phyloP scores from a whole-genome alignment of 2,329 filamentous ascomycete species.

The Thelonectria olida region DNA sequence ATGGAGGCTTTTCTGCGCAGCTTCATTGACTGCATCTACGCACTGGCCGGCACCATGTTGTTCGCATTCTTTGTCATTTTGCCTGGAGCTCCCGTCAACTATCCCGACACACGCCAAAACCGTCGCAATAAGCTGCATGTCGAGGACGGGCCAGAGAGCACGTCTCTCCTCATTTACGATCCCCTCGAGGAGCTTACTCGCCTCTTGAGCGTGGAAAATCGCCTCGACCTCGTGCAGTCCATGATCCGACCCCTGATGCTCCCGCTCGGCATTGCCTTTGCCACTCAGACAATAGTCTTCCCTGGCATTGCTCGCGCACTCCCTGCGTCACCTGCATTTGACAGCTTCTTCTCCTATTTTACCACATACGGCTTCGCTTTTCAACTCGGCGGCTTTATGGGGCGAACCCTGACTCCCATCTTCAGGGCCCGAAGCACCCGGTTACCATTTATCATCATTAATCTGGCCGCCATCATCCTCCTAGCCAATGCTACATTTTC shows the following conservation, averaged over 20 bases:
- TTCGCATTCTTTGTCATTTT: constrained; percentile 42
- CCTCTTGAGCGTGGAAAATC: constrained; percentile 27
- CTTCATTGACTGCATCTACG: constrained; percentile 40
- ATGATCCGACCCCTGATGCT: constrained; percentile 39
- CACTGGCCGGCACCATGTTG: constrained; percentile 39
- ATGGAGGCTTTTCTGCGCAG: constrained; percentile 40
- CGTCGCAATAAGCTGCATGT: constrained; percentile 23
- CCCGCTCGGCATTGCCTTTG: constrained; percentile 38
- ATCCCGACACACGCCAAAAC: constrained; percentile 22
- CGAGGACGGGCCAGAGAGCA: constrained; percentile 24
- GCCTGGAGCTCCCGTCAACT: constrained; percentile 37
- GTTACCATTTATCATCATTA: constrained; percentile 18
- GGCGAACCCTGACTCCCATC: constrained; percentile 34
- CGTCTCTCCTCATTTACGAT: constrained; percentile 52
- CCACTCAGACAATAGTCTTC: constrained; percentile 36
- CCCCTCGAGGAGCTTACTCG: constrained; percentile 36
- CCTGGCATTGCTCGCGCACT: constrained; percentile 43
- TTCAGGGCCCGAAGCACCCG: constrained; percentile 23
- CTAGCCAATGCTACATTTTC: constrained; percentile 36
- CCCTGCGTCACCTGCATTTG: constrained; percentile 32
- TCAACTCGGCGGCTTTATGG: constrained; percentile 42
- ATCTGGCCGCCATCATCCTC: constrained; percentile 12
- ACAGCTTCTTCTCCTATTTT: constrained; percentile 40
- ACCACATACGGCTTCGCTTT: constrained; percentile 42
- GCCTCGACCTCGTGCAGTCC: constrained; percentile 13